Evolutionary conservation across 1,139 yeast species (phyloP), one percentile per base, ranked within the genome.

Genomic region (Saccharomycopsis phalli): DNA sequence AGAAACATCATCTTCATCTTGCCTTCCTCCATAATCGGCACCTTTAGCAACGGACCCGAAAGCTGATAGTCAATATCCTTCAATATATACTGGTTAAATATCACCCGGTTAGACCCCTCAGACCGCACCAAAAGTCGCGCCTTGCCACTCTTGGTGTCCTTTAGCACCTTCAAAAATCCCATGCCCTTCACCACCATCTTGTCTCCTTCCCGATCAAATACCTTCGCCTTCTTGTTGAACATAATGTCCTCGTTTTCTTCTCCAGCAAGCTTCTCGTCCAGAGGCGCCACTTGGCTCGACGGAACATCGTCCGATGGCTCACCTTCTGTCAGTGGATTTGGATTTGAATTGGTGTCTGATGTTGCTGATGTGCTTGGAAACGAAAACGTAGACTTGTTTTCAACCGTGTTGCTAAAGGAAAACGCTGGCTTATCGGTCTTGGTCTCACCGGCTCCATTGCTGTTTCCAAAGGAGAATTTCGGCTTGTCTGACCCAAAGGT

Each of bases 61-160:
- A 74, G 60, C 45, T 73, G 62, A 57, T 80, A 76, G 32, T 65
- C 65, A 52, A 82, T 60, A 47, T 68, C 68, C 53, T 69, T 65
- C 43, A 68, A 62, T 7, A 82, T 61, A 17, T 65, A 58, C 17
- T 77, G 65, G 57, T 91, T 91, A 47, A 91, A 63, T 33, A 91
- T 59, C n/a, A 87, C 77, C 50, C 93, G 69, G 36, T 82, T 81
- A 32, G 88, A 76, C 30, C 95, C 95, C 45, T 88, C 97, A 0
- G 95, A 84, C 53, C 97, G 76, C 20, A 91, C 69, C 33, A 91
- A 62, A 11, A 84, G 63, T 55, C 98, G 75, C 2, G 78, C 59
- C 56, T 84, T 84, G 2, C 66, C 60, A 3, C 76, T 71, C 23
- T 61, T 62, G 38, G 68, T 69, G 52, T 79, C 70, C 45, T 71